These are phyloP conservation scores for Takakia lepidozioides DNA, from an alignment of 225 moss, liverwort and hornwort genomes.

Conservation along the genomic window DNA sequence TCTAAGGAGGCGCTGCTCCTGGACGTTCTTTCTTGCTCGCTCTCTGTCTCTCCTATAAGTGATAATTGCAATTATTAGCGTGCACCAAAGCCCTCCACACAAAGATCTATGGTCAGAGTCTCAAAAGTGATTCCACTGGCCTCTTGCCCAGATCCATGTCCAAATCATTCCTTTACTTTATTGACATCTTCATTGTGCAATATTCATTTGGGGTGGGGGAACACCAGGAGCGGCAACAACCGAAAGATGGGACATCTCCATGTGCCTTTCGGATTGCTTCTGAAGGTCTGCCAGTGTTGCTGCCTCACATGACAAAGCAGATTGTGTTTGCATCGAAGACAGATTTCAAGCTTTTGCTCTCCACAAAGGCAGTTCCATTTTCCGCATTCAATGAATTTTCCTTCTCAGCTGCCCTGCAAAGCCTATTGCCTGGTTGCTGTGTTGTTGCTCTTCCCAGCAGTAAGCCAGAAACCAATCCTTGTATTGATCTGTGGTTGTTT, in stretches of 20 bases:
- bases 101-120: too few species aligned
- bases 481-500: conserved; percentile 1
- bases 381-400: conserved; percentile 44
- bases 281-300: conserved; percentile 67
- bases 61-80: too few species aligned
- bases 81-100: too few species aligned
- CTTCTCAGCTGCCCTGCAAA: conserved; percentile 52
- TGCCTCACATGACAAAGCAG: conserved; percentile 89
- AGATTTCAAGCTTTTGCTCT: conserved; percentile 69
- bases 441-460: conserved; percentile 57
- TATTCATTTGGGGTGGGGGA: conserved; percentile 1
- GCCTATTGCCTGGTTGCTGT: conserved; percentile 70
- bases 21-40: too few species aligned
- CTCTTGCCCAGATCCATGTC: not conserved
- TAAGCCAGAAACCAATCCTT: conserved; percentile 12
- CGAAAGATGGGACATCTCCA: conserved; percentile 41
- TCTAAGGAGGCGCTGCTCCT: too few species aligned
- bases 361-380: conserved; percentile 59
- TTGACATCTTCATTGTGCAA: not conserved
- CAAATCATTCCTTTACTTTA: not conserved
- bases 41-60: too few species aligned
- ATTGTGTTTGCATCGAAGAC: conserved; percentile 49
- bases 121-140: not conserved
- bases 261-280: conserved; percentile 89
- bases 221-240: conserved; percentile 68